phyloP scores from a whole-genome alignment of 495 filamentous ascomycete genomes.

The Aspergillus conjunctus region DNA sequence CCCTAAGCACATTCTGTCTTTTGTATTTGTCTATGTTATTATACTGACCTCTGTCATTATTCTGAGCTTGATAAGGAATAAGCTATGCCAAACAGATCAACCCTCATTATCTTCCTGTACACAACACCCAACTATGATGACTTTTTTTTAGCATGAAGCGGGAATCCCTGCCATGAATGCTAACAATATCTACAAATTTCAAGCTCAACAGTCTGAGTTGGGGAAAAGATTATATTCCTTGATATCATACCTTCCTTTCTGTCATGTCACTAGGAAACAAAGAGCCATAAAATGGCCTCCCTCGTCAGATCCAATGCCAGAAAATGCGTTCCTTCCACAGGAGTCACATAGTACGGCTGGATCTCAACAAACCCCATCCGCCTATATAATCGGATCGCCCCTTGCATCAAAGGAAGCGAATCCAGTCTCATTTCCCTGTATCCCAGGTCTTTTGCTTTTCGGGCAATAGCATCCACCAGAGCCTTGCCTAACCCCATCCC shows the following conservation, averaged over 20 bases:
- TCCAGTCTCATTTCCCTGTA: conserved; percentile 61
- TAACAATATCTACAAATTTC: conserved; percentile 29
- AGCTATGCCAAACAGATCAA: too few species aligned
- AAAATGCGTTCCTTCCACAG: conserved; percentile 51
- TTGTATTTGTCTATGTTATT: too few species aligned
- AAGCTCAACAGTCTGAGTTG: conserved; percentile 45
- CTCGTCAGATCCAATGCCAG: conserved; percentile 33
- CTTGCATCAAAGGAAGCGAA: conserved; percentile 57
- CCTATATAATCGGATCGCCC: conserved; percentile 53
- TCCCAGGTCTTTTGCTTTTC: conserved; percentile 45
- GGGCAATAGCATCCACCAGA: conserved; percentile 47
- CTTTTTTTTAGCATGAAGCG: conserved; percentile 31
- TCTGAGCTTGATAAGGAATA: not conserved
- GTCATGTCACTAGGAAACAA: too few species aligned
- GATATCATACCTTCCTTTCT: not conserved
- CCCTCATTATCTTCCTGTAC: not conserved
- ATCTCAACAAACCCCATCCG: conserved; percentile 55
- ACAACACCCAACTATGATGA: conserved; percentile 33
- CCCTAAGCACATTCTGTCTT: too few species aligned
- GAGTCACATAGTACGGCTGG: conserved; percentile 60
- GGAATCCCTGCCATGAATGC: conserved; percentile 28
- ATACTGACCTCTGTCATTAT: too few species aligned
- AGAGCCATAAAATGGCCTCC: too few species aligned
- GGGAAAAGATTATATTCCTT: conserved; percentile 5
- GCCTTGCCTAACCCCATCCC: conserved; percentile 50